These are phyloP conservation scores for Holtermannia corniformis DNA, from an alignment of 768 basidiomycete species.

Conservation along the genomic window DNA sequence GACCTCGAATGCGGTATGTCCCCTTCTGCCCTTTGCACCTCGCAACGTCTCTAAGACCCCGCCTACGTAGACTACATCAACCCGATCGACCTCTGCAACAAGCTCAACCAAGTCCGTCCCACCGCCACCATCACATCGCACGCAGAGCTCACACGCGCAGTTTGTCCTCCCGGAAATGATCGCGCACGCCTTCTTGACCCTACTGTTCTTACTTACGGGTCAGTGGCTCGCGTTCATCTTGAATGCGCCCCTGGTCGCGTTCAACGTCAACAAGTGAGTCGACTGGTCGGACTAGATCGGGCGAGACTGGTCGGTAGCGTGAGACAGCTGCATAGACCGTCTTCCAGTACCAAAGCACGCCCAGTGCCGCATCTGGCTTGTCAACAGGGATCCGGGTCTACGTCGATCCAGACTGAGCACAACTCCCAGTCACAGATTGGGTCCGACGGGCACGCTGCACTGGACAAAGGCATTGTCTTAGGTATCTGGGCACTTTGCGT, in stretches of 20 bases:
- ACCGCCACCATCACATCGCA: background rate
- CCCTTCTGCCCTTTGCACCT: background rate
- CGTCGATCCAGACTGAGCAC: too few relatives aligned
- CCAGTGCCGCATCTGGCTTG: too few relatives aligned
- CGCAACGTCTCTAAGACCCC: background rate
- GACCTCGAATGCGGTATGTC: constrained; percentile 77
- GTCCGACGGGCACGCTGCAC: too few relatives aligned
- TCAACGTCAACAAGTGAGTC: constrained; percentile 87
- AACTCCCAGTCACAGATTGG: too few relatives aligned
- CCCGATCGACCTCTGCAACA: constrained; percentile 99
- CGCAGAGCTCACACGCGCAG: constrained; percentile 44
- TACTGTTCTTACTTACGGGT: constrained; percentile 84
- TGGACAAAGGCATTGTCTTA: too few relatives aligned
- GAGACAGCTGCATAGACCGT: too few relatives aligned
- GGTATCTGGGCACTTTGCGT: too few relatives aligned
- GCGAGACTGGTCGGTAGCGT: too few relatives aligned
- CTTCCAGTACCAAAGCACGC: too few relatives aligned
- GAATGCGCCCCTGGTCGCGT: constrained; percentile 77
- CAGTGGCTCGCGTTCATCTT: constrained; percentile 91
- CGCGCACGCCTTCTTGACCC: constrained; percentile 81
- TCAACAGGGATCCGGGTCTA: too few relatives aligned
- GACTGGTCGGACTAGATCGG: background rate
- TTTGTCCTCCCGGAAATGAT: constrained; percentile 96
- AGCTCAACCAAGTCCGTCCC: constrained; percentile 77
- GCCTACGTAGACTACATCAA: constrained; percentile 77